These are phyloP conservation scores for Solanum microdontum DNA, from an alignment of 257 asterid species.

Conservation along the genomic window DNA sequence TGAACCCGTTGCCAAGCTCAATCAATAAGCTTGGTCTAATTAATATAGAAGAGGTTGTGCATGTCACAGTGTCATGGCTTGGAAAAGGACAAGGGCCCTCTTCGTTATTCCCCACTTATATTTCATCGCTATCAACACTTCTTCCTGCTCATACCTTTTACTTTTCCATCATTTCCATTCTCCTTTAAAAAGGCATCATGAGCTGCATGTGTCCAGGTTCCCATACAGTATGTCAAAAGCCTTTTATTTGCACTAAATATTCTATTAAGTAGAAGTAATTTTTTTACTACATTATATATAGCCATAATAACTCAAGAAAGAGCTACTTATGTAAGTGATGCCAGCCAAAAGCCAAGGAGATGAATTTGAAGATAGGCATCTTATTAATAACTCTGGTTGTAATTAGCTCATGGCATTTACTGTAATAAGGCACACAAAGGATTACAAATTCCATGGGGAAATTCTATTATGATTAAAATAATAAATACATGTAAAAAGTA, in stretches of 20 bases:
- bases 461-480: neutral
- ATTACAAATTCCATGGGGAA: neutral
- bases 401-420: neutral
- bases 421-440: neutral
- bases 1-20: constrained; percentile 40
- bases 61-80: constrained; percentile 33
- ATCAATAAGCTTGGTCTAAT: constrained; percentile 11
- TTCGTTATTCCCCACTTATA: constrained; percentile 12
- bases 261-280: neutral
- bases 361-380: neutral
- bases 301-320: neutral
- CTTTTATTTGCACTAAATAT: neutral
- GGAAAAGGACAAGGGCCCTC: constrained; percentile 56
- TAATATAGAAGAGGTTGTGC: constrained; percentile 61
- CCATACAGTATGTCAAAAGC: neutral
- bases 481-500: neutral
- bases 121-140: constrained; percentile 37
- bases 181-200: neutral
- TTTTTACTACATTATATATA: neutral
- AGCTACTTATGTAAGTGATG: neutral
- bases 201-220: neutral
- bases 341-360: neutral
- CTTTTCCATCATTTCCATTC: constrained; percentile 59
- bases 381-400: neutral
- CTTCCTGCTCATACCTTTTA: constrained; percentile 73